Base-by-base conservation (phyloP, 768 basidiomycete genomes). In the Heimioporus sp. region DNA sequence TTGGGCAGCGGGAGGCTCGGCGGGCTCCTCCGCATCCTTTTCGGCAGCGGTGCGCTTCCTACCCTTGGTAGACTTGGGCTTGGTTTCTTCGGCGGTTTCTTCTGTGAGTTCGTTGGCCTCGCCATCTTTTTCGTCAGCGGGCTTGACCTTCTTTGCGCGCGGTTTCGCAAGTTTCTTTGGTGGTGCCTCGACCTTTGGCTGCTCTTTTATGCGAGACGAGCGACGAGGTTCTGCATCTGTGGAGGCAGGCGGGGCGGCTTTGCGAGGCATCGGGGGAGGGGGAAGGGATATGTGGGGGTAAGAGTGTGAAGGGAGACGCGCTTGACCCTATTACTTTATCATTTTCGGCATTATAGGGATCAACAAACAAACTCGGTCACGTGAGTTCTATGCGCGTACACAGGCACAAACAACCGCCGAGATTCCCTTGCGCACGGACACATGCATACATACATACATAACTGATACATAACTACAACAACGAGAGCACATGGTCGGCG, bases 161-260 rank as follows among this genome's bases (percentile, higher is more conserved):
- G 86, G 83, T 71, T 87, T 88, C 7, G 81, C 75, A 41, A 80
- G 70, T 66, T 83, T 87, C 79, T 85, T 87, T 35, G 67, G 65
- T 7, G 73, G 68, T 37, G 66, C 38, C 24, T 72, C 83, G 2
- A 72, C 65, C 67, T 83, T 86, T 48, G 84, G 85, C 53, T 80
- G 77, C 24, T 84, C 85, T 68, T 88, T 88, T 72, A 90, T 87
- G 61, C 87, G 83, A 31, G 79, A 71, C 9, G 86, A 88, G 71
- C 87, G 87, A 67, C 87, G 86, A 35, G 86, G 86, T 39, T 76
- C 75, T 40, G 54, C 30, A 21, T 73, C 70, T 46, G 73, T 65
- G 20, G 71, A 75, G 2, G 67, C 53, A 42, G 79, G 58, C 44
- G 76, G 70, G 24, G 80, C 80, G 44, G 85, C 77, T 80, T 87